Evolutionary conservation across 2,329 filamentous ascomycete genomes (phyloP).

Genomic region (Graphilbum sp.): DNA sequence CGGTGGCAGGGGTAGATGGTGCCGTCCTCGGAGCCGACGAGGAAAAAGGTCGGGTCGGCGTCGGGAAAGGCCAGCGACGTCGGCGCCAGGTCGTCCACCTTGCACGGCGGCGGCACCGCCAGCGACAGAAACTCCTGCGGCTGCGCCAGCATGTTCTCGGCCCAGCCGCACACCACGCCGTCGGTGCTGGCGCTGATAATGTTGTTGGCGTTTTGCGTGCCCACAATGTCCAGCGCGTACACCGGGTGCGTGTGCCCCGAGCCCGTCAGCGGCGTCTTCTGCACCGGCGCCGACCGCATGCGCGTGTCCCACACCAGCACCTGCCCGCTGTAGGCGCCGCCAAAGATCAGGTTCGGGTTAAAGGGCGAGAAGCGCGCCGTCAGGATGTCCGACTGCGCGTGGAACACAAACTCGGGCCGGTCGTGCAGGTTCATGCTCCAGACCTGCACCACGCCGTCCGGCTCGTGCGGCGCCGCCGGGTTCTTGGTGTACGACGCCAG

Average conservation of each 20-base stretch:
- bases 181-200: conserved; percentile 96
- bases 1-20: conserved; percentile 91
- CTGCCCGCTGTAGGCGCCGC: conserved; percentile 91
- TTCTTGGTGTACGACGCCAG: conserved; percentile 96
- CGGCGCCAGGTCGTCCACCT: conserved; percentile 87
- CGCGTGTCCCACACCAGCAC: conserved; percentile 95
- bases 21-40: conserved; percentile 92
- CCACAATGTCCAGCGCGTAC: conserved; percentile 88
- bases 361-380: conserved; percentile 97
- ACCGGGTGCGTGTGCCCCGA: conserved; percentile 93
- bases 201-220: conserved; percentile 97
- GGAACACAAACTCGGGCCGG: conserved; percentile 89
- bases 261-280: conserved; percentile 89
- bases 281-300: conserved; percentile 73
- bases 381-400: conserved; percentile 87
- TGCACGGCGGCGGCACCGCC: conserved; percentile 67
- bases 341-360: conserved; percentile 89
- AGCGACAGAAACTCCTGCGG: conserved; percentile 89
- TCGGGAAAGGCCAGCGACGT: conserved; percentile 91
- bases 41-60: conserved; percentile 92
- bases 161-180: conserved; percentile 93
- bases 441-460: conserved; percentile 82
- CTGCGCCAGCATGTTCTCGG: conserved; percentile 92
- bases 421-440: conserved; percentile 96
- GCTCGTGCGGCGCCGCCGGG: conserved; percentile 82